Evolutionary conservation across 2,329 filamentous ascomycete genomes (phyloP), one percentile per base, ranked within the genome.

Genomic region (Fonsecaea erecta): DNA sequence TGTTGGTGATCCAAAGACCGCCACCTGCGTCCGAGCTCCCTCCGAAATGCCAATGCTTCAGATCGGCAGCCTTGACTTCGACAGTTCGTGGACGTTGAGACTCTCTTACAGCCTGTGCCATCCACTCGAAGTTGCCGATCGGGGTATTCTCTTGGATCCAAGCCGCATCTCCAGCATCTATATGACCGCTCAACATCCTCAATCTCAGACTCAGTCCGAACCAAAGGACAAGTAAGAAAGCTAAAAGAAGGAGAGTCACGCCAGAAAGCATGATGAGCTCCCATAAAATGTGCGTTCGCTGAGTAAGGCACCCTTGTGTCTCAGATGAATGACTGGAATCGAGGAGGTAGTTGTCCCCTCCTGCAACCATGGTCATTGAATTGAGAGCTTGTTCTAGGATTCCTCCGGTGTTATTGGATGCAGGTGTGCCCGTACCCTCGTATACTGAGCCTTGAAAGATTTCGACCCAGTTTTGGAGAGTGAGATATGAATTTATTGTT

Each of bases 331-430:
- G 52, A 8, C 26, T 58, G 18, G 53, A 43, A 24, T 56, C n/a
- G 16, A 62, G 59, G 5, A 63, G 52, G 28, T 63, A 58, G 26
- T 63, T 63, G 8, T 26, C 40, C 9, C 60, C 60, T 3, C 60
- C 60, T 16, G 52, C 60, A 32, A 63, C 54, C 60, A 63, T 63
- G 52, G 43, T 58, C 60, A 63, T 63, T n/a, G 60, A 63, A 35
- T 63, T 63, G 35, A 63, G 60, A 46, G 28, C 26, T 18, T 35
- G 52, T 48, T 57, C 60, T n/a, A 63, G 8, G 24, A 58, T 51
- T 9, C 51, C 43, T 14, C 58, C 58, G 16, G 58, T 53, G 18
- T 34, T 60, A 16, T 53, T 53, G n/a, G 51, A 52, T 52, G 58
- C 58, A 35, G 43, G 43, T 1, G 58, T 60, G 18, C 43, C 43